These are phyloP conservation scores for Zygosaccharomyces pseudobailii DNA, from an alignment of 1,139 yeast genomes.

Conservation along the genomic window DNA sequence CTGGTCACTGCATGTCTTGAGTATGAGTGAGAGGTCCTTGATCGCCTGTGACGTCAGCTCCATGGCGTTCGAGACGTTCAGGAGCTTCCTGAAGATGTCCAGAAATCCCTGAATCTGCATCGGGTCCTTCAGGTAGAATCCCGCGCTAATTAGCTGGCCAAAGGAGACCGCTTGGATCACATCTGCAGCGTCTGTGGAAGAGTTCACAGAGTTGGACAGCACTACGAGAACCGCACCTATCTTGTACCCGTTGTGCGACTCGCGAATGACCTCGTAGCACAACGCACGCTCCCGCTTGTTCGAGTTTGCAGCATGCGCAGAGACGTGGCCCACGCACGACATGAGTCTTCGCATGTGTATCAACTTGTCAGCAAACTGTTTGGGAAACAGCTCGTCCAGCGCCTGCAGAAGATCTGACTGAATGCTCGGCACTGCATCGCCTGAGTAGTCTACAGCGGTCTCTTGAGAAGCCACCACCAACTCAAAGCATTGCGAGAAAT, in stretches of 20 bases:
- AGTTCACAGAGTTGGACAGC: conserved; percentile 26
- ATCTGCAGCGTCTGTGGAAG: conserved; percentile 20
- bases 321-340: conserved; percentile 24
- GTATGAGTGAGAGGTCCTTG: conserved; percentile 10
- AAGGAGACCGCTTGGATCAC: conserved; percentile 12
- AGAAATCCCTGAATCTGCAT: conserved; percentile 32
- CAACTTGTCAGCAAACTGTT: conserved; percentile 25
- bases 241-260: conserved; percentile 19
- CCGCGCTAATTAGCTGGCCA: conserved; percentile 12
- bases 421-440: conserved; percentile 6
- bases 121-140: conserved; percentile 27
- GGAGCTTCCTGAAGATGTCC: conserved; percentile 27
- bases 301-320: conserved; percentile 20
- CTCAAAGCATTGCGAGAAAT: conserved; percentile 20
- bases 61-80: conserved; percentile 23
- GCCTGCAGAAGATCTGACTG: conserved; percentile 20
- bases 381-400: conserved; percentile 16
- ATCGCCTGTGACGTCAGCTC: conserved; percentile 15
- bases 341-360: conserved; percentile 29
- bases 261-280: conserved; percentile 12
- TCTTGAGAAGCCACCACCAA: conserved; percentile 8
- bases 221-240: conserved; percentile 25
- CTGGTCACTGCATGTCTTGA: conserved; percentile 26
- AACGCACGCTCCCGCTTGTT: conserved; percentile 19
- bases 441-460: conserved; percentile 12